Base-by-base conservation (phyloP, 192 early-diverging fungal genomes). In the Geranomyces michiganensis region DNA sequence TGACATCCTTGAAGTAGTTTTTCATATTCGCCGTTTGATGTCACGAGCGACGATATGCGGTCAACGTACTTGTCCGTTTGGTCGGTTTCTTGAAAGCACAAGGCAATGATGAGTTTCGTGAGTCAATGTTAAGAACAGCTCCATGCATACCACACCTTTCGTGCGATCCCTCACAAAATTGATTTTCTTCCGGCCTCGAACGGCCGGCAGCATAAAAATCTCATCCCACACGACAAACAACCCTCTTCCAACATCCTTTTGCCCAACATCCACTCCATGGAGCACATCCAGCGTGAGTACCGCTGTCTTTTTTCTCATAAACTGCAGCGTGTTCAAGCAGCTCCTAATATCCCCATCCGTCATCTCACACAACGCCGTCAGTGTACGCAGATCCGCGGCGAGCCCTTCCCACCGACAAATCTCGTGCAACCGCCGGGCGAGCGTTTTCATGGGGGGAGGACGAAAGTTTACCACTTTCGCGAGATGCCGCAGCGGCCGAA, bases 1-100 rank as follows among this genome's bases (percentile, higher is more conserved):
- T 92, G 94, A 70, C 93, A 96, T 1, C 94, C 92, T 79, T 93
- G 90, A 72, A 95, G 82, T 8, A 98, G 69, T 33, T 92, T 92
- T 32, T 96, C 95, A 63, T 88, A 86, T 68, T 96, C 94, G n/a
- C 92, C 93, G 63, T 86, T 91, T 10, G 84, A 79, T 4, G 76
- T 76, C 7, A 91, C 78, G 0, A 88, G 61, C 6, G 79, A 46
- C 0, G 82, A 64, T 41, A 93, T 63, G 14, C 79, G 56, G n/a
- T 71, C 68, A 26, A 92, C 68, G 74, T 90, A 90, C 22, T 74
- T 64, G 29, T 81, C 78, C 22, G 75, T 58, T 26, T 74, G 73
- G 15, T 68, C 67, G 53, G 75, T 78, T 75, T 27, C 36, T 71
- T n/a, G 14, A 49, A 68, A 68, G n/a, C 22, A 51, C 48, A 19